A percentile compares a stretch with the other conserved stretches of the same genome.
Evolutionary conservation across 345 rosid species (phyloP).

Genomic region (Hevea brasiliensis): DNA sequence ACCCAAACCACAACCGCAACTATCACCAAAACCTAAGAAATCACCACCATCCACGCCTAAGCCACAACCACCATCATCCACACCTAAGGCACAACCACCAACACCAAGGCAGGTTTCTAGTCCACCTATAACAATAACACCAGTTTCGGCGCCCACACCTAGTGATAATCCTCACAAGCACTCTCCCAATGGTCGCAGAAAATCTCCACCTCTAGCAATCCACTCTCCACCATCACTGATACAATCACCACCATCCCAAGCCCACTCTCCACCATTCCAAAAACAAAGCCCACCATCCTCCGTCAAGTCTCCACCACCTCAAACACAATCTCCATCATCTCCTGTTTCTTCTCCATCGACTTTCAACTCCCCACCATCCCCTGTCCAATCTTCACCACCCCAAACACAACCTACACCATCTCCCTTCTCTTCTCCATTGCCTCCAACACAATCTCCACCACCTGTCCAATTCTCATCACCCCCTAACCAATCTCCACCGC

Average conservation of each 20-base stretch:
- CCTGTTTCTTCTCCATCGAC: constrained; percentile 20
- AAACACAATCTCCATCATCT: constrained; percentile 26
- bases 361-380: no score
- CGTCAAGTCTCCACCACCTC: neutral
- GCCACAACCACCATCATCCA: no score
- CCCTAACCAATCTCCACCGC: constrained; percentile 25
- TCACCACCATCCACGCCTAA: no score
- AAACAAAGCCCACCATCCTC: neutral
- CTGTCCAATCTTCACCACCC: constrained; percentile 24
- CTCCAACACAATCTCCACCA: constrained; percentile 23
- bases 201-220: neutral
- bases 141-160: no score
- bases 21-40: no score
- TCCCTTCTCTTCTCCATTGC: constrained; percentile 8
- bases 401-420: constrained; percentile 16
- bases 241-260: no score
- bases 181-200: no score
- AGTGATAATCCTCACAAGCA: no score
- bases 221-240: neutral
- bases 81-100: no score
- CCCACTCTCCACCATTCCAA: constrained; percentile 5
- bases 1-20: neutral
- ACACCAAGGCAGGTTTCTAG: no score
- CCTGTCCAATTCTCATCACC: constrained; percentile 13
- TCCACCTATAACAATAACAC: no score